A percentile compares a stretch with the other conserved stretches of the same genome.
phyloP scores from a whole-genome alignment of 805 yeast species.

The Ogataea ganodermae region DNA sequence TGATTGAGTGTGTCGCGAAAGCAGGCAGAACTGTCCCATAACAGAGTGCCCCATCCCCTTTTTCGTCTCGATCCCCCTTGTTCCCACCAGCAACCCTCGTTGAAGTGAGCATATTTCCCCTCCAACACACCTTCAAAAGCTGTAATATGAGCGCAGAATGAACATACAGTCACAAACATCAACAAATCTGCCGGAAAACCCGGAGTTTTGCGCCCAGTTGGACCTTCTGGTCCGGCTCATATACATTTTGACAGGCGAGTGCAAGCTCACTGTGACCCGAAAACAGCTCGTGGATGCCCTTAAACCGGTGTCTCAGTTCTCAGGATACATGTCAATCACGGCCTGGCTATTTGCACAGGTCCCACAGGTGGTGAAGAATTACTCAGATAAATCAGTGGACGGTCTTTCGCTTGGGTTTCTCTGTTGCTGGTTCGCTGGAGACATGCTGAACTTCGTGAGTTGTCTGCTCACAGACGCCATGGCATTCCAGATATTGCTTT shows the following conservation, averaged over 20 bases:
- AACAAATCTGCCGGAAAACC: slow-evolving; percentile 10
- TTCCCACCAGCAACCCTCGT: background rate
- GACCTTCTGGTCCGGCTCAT: slow-evolving; percentile 26
- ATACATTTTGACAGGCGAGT: slow-evolving; percentile 30
- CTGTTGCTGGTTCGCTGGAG: slow-evolving; percentile 66
- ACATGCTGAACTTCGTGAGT: slow-evolving; percentile 52
- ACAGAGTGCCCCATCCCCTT: background rate
- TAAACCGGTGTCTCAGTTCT: slow-evolving; percentile 30
- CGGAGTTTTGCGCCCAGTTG: slow-evolving; percentile 21
- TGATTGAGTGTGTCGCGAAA: background rate
- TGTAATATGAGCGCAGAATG: slow-evolving; percentile 10
- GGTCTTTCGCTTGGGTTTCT: slow-evolving; percentile 66
- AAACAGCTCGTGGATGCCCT: slow-evolving; percentile 20
- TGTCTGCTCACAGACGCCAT: slow-evolving; percentile 50
- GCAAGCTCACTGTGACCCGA: slow-evolving; percentile 20
- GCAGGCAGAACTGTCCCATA: background rate
- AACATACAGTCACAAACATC: slow-evolving; percentile 7
- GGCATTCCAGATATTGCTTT: slow-evolving; percentile 48
- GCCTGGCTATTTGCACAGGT: slow-evolving; percentile 76
- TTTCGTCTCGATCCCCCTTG: background rate
- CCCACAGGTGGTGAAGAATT: slow-evolving; percentile 68
- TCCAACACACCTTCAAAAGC: background rate
- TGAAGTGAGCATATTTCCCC: background rate
- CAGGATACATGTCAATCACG: slow-evolving; percentile 44
- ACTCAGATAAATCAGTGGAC: slow-evolving; percentile 59